Percentiles rank a stretch among this genome's conserved stretches.
phyloP scores from a whole-genome alignment of 495 filamentous ascomycete genomes.

The Letharia lupina region DNA sequence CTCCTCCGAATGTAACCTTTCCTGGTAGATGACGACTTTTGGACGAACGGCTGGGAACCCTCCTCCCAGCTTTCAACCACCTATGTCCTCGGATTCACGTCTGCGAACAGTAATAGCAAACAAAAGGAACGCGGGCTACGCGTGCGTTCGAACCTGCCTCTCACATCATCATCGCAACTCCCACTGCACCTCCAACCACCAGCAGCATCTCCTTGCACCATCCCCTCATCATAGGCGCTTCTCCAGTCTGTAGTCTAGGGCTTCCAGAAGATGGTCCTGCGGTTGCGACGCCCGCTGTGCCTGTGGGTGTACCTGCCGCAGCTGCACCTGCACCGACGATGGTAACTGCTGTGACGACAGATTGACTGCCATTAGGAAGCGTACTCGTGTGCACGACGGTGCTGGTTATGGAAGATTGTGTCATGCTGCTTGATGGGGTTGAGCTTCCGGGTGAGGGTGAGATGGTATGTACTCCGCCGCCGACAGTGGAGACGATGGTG shows the following conservation, averaged over 20 bases:
- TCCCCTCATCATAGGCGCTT: conserved; percentile 29
- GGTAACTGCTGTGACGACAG: conserved; percentile 42
- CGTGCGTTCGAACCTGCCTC: background rate
- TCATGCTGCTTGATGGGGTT: conserved; percentile 24
- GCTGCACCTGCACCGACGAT: conserved; percentile 32
- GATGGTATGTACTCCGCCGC: conserved; percentile 23
- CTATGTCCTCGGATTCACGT: background rate
- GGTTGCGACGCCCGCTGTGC: conserved; percentile 19
- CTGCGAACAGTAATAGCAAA: background rate
- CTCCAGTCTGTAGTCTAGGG: conserved; percentile 40
- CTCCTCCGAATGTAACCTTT: background rate
- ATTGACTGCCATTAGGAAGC: conserved; percentile 58
- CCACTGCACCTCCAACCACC: conserved; percentile 32
- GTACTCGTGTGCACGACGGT: conserved; percentile 46
- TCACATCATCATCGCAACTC: conserved; percentile 26
- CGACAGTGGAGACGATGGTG: conserved; percentile 24
- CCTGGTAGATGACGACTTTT: background rate
- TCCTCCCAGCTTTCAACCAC: background rate
- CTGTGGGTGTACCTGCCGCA: conserved; percentile 22
- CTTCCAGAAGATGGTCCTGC: conserved; percentile 12
- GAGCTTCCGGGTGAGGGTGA: conserved; percentile 28
- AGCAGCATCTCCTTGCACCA: conserved; percentile 36
- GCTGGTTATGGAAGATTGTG: conserved; percentile 27
- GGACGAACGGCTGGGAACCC: background rate
- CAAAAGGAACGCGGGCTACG: background rate